A percentile compares a stretch with the other conserved stretches of the same genome.
phyloP scores from a whole-genome alignment of 805 yeast genomes.

The Lipomyces sp. region DNA sequence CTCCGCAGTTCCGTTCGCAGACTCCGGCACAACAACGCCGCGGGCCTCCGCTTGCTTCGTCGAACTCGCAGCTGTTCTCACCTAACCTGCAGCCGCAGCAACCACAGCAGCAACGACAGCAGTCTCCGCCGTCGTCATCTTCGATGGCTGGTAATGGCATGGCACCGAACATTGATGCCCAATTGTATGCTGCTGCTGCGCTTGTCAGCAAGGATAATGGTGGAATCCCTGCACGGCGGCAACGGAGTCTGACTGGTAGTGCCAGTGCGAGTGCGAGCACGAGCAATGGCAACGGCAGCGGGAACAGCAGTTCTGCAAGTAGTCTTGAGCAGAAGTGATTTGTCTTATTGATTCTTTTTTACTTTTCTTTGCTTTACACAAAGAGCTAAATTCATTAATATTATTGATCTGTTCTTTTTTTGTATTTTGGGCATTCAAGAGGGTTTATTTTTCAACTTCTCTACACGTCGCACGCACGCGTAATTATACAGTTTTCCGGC shows the following conservation, averaged over 20 bases:
- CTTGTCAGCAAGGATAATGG: slow-evolving; percentile 5
- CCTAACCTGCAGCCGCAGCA: not conserved
- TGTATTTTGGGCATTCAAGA: too few relatives aligned
- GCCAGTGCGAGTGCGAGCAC: slow-evolving; percentile 28
- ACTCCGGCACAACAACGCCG: not conserved
- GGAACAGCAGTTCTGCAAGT: slow-evolving; percentile 27
- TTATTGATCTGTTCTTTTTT: too few relatives aligned
- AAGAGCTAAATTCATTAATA: too few relatives aligned
- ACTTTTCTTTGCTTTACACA: too few relatives aligned
- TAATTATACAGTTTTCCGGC: too few relatives aligned
- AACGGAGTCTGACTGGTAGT: slow-evolving; percentile 22
- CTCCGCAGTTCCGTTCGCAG: not conserved
- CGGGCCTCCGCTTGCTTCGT: too few relatives aligned
- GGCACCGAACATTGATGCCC: slow-evolving; percentile 2
- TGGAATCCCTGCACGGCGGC: not conserved
- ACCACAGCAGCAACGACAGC: not conserved
- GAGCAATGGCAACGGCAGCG: slow-evolving; percentile 22
- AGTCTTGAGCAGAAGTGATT: slow-evolving; percentile 24
- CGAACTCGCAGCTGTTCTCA: too few relatives aligned
- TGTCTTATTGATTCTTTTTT: not conserved
- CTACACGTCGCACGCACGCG: too few relatives aligned
- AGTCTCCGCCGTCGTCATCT: not conserved
- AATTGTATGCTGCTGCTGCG: slow-evolving; percentile 11
- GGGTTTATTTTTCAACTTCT: too few relatives aligned
- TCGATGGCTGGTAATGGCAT: not conserved